phyloP scores from a whole-genome alignment of 169 alveolate genomes.

The Toxoplasma gondii region DNA sequence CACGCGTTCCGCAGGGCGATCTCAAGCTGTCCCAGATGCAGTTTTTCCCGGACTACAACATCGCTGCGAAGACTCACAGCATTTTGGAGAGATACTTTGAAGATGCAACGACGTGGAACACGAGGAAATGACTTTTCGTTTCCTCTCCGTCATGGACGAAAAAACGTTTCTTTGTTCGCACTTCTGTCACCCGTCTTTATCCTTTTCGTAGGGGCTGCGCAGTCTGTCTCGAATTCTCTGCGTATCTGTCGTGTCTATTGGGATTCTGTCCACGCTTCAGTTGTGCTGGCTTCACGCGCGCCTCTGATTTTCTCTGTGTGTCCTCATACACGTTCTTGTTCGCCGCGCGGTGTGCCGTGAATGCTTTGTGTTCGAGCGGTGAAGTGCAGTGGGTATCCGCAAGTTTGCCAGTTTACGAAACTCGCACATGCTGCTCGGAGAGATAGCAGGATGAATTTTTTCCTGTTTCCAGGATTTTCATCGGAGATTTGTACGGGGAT shows the following conservation, averaged over 20 bases:
- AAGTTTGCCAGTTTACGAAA: not conserved
- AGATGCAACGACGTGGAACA: slow-evolving; percentile 34
- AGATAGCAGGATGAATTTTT: not conserved
- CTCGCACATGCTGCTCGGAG: not conserved
- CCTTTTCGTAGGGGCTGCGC: not conserved
- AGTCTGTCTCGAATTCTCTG: not conserved
- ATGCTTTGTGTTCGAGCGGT: not conserved
- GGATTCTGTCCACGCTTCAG: not conserved
- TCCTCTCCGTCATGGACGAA: not conserved
- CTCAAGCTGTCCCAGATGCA: slow-evolving; percentile 80
- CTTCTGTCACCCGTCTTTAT: not conserved
- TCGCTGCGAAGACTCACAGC: slow-evolving; percentile 78
- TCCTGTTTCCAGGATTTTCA: no score
- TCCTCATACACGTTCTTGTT: not conserved
- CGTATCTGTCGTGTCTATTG: not conserved
- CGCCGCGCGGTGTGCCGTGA: not conserved
- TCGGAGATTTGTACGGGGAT: no score
- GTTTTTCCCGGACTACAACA: slow-evolving; percentile 80
- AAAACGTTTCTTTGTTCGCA: not conserved
- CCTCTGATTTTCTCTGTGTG: not conserved
- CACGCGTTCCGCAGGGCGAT: slow-evolving; percentile 57
- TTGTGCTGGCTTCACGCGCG: not conserved
- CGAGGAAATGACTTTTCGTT: not conserved
- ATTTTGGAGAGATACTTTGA: slow-evolving; percentile 64
- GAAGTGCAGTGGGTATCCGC: not conserved